A percentile compares a stretch with the other conserved stretches of the same genome.
phyloP scores from a whole-genome alignment of 2,329 filamentous ascomycete species.

The Cordyceps pruinosa region DNA sequence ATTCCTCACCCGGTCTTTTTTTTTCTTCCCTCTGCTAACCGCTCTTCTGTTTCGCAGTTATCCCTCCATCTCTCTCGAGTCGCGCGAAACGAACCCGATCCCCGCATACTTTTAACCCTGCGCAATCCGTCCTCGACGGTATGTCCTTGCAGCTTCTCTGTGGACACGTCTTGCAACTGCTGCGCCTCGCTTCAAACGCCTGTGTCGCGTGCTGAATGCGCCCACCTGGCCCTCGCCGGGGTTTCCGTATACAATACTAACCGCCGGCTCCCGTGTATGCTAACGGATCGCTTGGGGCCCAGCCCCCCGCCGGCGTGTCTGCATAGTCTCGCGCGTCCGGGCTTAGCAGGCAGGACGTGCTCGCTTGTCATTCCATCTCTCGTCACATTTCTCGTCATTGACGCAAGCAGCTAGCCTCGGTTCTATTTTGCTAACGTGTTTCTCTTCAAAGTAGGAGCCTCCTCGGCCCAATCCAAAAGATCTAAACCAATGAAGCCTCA shows the following conservation, averaged over 20 bases:
- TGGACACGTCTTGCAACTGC: conserved; percentile 28
- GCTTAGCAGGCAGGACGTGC: not conserved
- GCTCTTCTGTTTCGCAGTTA: conserved; percentile 27
- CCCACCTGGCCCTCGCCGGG: not conserved
- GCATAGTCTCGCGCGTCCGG: not conserved
- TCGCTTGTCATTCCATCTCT: not conserved
- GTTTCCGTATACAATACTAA: not conserved
- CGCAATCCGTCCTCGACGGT: conserved; percentile 61
- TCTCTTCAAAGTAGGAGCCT: conserved; percentile 33
- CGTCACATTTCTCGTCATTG: not conserved
- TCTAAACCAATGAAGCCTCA: conserved; percentile 48
- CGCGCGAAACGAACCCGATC: conserved; percentile 76
- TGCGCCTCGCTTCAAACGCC: conserved; percentile 25
- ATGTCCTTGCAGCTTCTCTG: conserved; percentile 42
- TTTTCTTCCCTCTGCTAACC: conserved; percentile 21
- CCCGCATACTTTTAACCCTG: conserved; percentile 54
- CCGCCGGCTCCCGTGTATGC: not conserved
- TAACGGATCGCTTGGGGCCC: not conserved
- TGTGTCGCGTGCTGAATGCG: conserved; percentile 11
- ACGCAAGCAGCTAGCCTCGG: not conserved
- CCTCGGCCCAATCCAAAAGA: conserved; percentile 33
- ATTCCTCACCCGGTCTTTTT: conserved; percentile 9
- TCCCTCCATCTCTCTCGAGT: conserved; percentile 47
- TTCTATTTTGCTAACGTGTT: conserved; percentile 20
- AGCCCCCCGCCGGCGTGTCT: not conserved